Conservation (phyloP, 148 eudicot species). For the Spergularia bocconei region DNA sequence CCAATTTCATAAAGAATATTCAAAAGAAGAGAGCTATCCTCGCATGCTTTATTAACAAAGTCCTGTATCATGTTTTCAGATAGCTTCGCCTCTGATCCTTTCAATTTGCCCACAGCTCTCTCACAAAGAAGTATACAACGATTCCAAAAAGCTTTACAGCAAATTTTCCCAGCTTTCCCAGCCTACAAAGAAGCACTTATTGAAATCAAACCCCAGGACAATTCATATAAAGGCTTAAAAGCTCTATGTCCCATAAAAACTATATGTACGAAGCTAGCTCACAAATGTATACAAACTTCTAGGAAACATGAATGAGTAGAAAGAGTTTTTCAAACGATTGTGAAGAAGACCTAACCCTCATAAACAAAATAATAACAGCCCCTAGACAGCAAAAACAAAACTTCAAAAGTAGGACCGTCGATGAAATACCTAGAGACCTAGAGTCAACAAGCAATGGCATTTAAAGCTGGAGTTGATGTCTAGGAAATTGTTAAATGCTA, state of each 20-base stretch:
- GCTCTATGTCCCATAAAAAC: neutral
- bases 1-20: slow-evolving; percentile 52
- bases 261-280: neutral
- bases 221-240: neutral
- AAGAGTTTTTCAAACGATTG: neutral
- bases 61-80: slow-evolving; percentile 49
- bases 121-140: slow-evolving; percentile 53
- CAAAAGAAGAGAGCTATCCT: slow-evolving; percentile 49
- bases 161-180: slow-evolving; percentile 47
- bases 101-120: slow-evolving; percentile 34
- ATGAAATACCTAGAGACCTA: too few species aligned
- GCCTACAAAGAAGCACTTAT: slow-evolving; percentile 46
- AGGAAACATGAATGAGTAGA: neutral
- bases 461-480: neutral
- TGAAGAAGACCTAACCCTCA: slow-evolving; percentile 1
- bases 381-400: neutral
- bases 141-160: slow-evolving; percentile 73
- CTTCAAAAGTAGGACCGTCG: too few species aligned
- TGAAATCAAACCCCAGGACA: slow-evolving; percentile 2
- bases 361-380: neutral
- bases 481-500: neutral
- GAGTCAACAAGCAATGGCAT: neutral
- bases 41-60: slow-evolving; percentile 59
- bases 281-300: neutral
- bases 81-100: slow-evolving; percentile 28